Evolutionary conservation across 2,329 filamentous ascomycete species (phyloP), one percentile per base, ranked within the genome.

Genomic region (Verticillium isaacii): DNA sequence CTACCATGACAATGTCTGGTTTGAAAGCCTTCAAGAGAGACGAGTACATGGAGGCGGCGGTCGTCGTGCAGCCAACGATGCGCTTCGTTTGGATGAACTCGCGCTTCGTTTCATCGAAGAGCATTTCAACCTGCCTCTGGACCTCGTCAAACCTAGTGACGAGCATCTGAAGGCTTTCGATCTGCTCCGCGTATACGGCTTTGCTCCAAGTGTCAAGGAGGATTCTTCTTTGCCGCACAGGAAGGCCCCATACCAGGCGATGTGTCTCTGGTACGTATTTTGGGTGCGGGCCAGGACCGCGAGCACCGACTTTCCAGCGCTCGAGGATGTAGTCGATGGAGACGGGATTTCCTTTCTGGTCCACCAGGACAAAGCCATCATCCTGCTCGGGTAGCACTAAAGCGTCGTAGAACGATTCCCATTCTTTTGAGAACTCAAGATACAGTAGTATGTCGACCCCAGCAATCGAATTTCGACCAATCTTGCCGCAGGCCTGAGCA

Each of bases 1-100:
- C 89, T 0, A 91, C 83, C 0, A 93, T 69, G 1, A 91, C 72
- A 2, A 90, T 77, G 1, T 86, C 85, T 0, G 88, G 86, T 0
- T 74, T 71, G 0, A 82, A 83, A 0, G 79, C 75, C 5, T 79
- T 79, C 9, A 92, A 79, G 1, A 83, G 75, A 0, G 80, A 72
- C 0, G 78, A 73, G 58, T 89, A 82, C 72, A 80, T 91, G 0
- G 90, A 87, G 0, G 89, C 89, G 0, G 78, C 88, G 0, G 87
- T 92, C 0, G 89, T 92, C 0, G 90, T 93, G 65, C 87, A 91
- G 0, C 81, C 88, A 54, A 93, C 87, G 14, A 93, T 79, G 1
- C 82, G 77, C 67, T 85, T 89, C 0, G 67, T 69, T n/a, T 73
- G 72, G 2, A 91, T 76, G 0, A 81, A 75, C 0, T 68, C 61